These are phyloP conservation scores for Trypanosoma avium DNA, from an alignment of 208 protist genomes.

Conservation along the genomic window DNA sequence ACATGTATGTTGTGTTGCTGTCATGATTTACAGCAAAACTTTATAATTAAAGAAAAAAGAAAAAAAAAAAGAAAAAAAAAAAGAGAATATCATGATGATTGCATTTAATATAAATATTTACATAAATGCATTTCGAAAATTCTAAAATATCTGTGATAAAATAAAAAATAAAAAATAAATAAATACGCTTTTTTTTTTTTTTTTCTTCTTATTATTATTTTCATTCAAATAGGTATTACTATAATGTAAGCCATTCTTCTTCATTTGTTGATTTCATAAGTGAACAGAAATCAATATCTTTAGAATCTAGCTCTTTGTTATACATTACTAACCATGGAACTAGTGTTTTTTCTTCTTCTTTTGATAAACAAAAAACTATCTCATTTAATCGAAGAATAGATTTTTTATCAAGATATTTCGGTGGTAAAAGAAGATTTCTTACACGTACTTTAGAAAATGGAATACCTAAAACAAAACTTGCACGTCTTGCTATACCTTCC, in stretches of 20 bases:
- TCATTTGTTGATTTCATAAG: slow-evolving; percentile 64
- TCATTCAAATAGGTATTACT: slow-evolving; percentile 10
- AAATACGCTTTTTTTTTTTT: not conserved
- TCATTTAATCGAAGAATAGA: slow-evolving; percentile 72
- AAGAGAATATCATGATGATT: no score
- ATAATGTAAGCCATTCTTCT: slow-evolving; percentile 83
- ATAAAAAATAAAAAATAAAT: not conserved
- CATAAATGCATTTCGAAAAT: no score
- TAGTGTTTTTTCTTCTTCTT: slow-evolving; percentile 24
- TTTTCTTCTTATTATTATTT: not conserved
- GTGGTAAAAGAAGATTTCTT: slow-evolving; percentile 74
- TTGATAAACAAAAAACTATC: slow-evolving; percentile 36
- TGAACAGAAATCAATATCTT: slow-evolving; percentile 75
- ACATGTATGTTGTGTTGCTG: slow-evolving; percentile 41
- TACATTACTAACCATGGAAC: slow-evolving; percentile 71
- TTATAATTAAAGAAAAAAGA: not conserved
- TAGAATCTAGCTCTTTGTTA: slow-evolving; percentile 69
- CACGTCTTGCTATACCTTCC: slow-evolving; percentile 78
- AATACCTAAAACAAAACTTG: slow-evolving; percentile 77
- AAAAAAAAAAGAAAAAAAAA: slow-evolving; percentile 20
- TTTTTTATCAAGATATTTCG: slow-evolving; percentile 60
- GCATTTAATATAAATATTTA: no score
- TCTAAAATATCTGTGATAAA: not conserved
- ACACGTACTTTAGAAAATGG: slow-evolving; percentile 69
- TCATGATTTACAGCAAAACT: slow-evolving; percentile 2